A percentile compares a stretch with the other conserved stretches of the same genome.
Evolutionary conservation across 2,329 filamentous ascomycete genomes (phyloP).

Genomic region (Esteya vermicola): DNA sequence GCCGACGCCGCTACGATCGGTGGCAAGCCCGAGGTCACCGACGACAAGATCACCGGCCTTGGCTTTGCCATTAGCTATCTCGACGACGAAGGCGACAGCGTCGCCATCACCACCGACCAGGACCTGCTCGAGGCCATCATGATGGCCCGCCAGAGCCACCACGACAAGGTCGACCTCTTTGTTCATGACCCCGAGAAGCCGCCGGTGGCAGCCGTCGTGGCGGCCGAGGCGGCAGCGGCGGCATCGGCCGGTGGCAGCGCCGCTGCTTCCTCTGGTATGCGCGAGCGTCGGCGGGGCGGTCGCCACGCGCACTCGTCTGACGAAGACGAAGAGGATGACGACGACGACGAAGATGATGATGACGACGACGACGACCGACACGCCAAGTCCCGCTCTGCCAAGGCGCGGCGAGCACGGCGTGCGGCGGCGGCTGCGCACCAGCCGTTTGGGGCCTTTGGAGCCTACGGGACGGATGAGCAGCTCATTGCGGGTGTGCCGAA

Average conservation of each 20-base stretch:
- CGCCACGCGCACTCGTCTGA: conserved; percentile 17
- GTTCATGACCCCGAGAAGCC: conserved; percentile 87
- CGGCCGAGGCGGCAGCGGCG: conserved; percentile 9
- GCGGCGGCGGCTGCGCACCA: conserved; percentile 17
- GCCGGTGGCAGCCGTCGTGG: conserved; percentile 43
- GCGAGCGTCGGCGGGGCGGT: conserved; percentile 29
- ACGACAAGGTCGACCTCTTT: conserved; percentile 93
- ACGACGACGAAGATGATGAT: conserved; percentile 25
- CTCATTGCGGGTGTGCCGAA: conserved; percentile 87
- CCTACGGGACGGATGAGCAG: conserved; percentile 36
- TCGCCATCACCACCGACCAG: conserved; percentile 91
- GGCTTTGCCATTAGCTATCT: conserved; percentile 92
- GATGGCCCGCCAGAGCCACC: conserved; percentile 60
- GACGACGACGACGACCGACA: conserved; percentile 13
- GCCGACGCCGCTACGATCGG: conserved; percentile 69
- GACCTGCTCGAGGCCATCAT: conserved; percentile 84
- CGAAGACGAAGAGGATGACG: conserved; percentile 37
- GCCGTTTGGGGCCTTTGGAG: background rate
- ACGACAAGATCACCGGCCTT: conserved; percentile 63
- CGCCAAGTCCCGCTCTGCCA: no score
- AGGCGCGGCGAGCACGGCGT: conserved; percentile 28
- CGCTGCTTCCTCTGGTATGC: conserved; percentile 16
- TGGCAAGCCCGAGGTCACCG: conserved; percentile 61
- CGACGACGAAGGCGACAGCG: conserved; percentile 91
- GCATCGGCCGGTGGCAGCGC: no score